Evolutionary conservation across 2,329 filamentous ascomycete genomes (phyloP), one percentile per base, ranked within the genome.

Genomic region (Fusarium gaditjirri): DNA sequence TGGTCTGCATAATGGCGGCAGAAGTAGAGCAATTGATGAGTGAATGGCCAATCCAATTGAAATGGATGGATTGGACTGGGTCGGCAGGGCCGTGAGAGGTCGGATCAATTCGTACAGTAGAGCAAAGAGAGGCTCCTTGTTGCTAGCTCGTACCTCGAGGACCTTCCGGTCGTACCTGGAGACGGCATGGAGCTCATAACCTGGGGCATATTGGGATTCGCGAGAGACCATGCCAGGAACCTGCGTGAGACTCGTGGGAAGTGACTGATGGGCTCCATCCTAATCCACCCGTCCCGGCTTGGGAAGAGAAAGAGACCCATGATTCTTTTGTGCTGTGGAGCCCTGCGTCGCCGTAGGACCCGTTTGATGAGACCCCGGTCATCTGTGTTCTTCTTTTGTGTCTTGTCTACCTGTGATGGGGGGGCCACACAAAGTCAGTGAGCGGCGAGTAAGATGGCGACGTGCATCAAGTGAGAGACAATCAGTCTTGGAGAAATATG

Each of bases 61-160:
- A 39, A 38, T 53, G 61, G 61, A 35, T 27, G 43, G 29, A 62
- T 41, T 62, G 35, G 35, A 62, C 44, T 62, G 64, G 58, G 53
- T 65, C 71, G 75, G 72, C 57, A 69, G 68, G 68, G 62, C 74
- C 75, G 75, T 77, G 69, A 65, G 65, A 62, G 58, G 56, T 62
- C 50, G 61, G 52, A 29, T 61, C 76, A 77, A 78, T 78, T 78
- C 76, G 69, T 76, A 78, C 75, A 52, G 75, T 77, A 61, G 31
- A 41, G 42, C 17, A 27, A 68, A 49, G 63, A 42, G 54, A 39
- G 31, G 56, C 27, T 53, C 38, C 59, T 71, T 71, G 75, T 68
- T 74, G 67, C 71, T 63, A 62, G 56, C 46, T 55, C 57, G 75
- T 76, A 76, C 72, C 75, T 71, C 58, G 53, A 64, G 61, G 66